Conservation (phyloP, 2,329 filamentous ascomycete species). For the Colletotrichum echinochloae region DNA sequence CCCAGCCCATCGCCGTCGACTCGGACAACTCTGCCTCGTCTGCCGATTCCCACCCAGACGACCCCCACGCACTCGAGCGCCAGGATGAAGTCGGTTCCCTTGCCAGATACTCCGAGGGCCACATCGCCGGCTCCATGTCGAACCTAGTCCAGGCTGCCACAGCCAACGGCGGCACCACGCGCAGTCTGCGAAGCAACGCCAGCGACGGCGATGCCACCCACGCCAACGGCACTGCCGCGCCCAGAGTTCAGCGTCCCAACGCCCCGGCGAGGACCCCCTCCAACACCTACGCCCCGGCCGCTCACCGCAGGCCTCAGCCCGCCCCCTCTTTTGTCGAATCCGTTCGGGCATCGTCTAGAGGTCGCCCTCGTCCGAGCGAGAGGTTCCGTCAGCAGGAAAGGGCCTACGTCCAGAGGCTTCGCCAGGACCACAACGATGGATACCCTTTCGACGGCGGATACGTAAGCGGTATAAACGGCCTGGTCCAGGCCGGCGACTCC, state of each 20-base stretch:
- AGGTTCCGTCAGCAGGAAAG: constrained; percentile 85
- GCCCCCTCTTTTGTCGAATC: constrained; percentile 58
- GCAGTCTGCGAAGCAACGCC: constrained; percentile 43
- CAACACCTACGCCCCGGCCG: constrained; percentile 81
- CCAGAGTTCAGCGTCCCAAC: constrained; percentile 73
- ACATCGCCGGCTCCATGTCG: constrained; percentile 56
- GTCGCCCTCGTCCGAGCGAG: constrained; percentile 61
- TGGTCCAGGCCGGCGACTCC: constrained; percentile 71
- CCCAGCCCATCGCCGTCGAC: constrained; percentile 53
- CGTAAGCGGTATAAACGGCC: constrained; percentile 61
- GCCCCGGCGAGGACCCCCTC: constrained; percentile 80
- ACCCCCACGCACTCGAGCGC: constrained; percentile 60
- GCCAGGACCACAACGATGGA: constrained; percentile 74
- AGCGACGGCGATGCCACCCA: constrained; percentile 42
- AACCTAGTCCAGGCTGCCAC: constrained; percentile 49
- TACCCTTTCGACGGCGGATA: constrained; percentile 67
- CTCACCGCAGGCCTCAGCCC: constrained; percentile 63
- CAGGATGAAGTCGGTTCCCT: constrained; percentile 62
- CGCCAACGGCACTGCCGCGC: constrained; percentile 47
- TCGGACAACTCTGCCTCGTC: constrained; percentile 63
- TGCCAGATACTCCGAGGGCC: constrained; percentile 57
- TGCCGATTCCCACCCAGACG: constrained; percentile 57
- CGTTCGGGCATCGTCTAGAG: constrained; percentile 65
- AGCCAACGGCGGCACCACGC: constrained; percentile 36
- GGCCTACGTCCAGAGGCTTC: constrained; percentile 92